Percentiles rank a stretch among this genome's conserved stretches.
Evolutionary conservation across 2,329 filamentous ascomycete species (phyloP).

Genomic region (Fusarium sp.): DNA sequence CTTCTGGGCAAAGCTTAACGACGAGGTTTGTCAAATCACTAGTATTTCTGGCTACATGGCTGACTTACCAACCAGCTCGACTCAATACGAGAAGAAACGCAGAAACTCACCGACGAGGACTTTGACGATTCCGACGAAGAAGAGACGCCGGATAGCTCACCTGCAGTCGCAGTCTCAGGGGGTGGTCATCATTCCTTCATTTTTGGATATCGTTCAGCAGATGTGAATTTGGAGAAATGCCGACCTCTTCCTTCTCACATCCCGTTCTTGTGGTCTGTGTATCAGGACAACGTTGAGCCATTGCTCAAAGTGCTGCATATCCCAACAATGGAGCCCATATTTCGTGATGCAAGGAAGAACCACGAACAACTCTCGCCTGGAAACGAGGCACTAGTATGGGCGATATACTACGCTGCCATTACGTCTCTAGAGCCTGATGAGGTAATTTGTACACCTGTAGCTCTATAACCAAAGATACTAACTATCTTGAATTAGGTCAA

Average conservation of each 20-base stretch:
- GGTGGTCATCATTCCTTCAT: conserved; percentile 80
- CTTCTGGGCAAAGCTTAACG: conserved; percentile 83
- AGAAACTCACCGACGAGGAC: conserved; percentile 62
- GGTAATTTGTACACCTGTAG: conserved; percentile 55
- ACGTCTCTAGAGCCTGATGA: conserved; percentile 73
- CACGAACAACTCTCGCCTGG: conserved; percentile 70
- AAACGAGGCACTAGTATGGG: conserved; percentile 75
- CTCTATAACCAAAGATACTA: conserved; percentile 5
- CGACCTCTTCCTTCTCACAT: conserved; percentile 78
- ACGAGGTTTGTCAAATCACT: conserved; percentile 69
- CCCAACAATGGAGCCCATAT: conserved; percentile 73
- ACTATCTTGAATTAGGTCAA: conserved; percentile 38
- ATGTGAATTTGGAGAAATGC: conserved; percentile 74
- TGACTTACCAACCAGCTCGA: conserved; percentile 52
- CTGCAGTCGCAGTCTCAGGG: conserved; percentile 53
- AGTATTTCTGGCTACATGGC: neutral
- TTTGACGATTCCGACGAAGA: conserved; percentile 72
- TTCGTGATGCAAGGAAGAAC: conserved; percentile 73
- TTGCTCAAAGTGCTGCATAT: conserved; percentile 80
- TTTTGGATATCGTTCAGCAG: conserved; percentile 80
- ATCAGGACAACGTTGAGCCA: conserved; percentile 81
- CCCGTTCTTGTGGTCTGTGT: conserved; percentile 78
- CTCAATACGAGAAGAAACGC: conserved; percentile 65
- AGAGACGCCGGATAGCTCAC: conserved; percentile 65
- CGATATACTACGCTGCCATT: conserved; percentile 72